Conservation (phyloP, 345 rosid species). For the Lepidium didymum region DNA sequence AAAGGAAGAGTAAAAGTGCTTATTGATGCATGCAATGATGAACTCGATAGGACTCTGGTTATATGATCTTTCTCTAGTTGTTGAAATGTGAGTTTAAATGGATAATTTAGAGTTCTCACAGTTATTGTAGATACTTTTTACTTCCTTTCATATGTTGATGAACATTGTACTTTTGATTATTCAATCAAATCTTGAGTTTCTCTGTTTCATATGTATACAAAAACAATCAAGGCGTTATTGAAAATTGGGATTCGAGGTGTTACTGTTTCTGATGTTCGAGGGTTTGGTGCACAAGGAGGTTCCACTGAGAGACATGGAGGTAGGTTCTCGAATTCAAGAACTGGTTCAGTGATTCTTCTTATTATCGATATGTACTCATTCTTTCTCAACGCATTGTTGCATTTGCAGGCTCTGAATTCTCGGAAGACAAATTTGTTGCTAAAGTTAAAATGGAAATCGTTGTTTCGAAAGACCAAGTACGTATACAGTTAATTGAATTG, state of each 20-base stretch:
- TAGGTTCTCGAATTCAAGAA: slow-evolving; percentile 26
- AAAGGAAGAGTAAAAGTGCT: background rate
- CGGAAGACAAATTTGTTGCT: slow-evolving; percentile 76
- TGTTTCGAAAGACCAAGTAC: slow-evolving; percentile 75
- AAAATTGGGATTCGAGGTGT: slow-evolving; percentile 85
- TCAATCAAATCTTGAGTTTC: background rate
- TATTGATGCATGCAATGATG: slow-evolving; percentile 6
- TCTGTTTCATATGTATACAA: background rate
- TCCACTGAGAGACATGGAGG: slow-evolving; percentile 82
- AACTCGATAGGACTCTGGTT: background rate
- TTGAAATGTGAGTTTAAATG: background rate
- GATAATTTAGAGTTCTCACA: background rate
- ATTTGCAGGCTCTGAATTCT: slow-evolving; percentile 74
- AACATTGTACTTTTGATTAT: background rate
- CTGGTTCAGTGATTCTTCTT: background rate
- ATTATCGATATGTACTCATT: background rate
- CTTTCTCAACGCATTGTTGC: background rate
- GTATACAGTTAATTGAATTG: background rate
- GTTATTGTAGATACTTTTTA: background rate
- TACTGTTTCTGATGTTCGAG: slow-evolving; percentile 82
- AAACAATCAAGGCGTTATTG: slow-evolving; percentile 45
- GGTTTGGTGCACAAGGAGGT: slow-evolving; percentile 89
- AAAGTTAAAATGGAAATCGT: slow-evolving; percentile 93
- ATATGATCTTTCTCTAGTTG: background rate
- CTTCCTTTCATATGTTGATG: background rate